phyloP scores from a whole-genome alignment of 768 basidiomycete species.

The Rhizopogon sp. region DNA sequence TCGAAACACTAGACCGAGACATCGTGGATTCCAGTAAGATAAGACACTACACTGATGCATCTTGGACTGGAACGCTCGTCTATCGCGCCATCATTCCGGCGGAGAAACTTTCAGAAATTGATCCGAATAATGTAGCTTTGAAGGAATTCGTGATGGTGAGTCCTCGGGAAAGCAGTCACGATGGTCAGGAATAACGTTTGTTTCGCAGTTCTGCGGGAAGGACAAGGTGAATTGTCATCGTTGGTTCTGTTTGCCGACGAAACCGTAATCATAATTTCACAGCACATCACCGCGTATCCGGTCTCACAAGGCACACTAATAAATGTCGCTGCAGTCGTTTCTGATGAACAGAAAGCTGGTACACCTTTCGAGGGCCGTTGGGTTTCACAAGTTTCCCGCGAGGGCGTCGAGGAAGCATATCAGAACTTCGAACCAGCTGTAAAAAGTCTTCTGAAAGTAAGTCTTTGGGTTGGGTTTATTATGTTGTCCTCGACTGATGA shows the following conservation, averaged over 20 bases:
- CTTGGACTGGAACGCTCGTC: constrained; percentile 34
- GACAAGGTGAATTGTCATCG: background rate
- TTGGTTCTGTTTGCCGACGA: background rate
- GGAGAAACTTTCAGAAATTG: constrained; percentile 16
- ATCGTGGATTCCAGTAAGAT: background rate
- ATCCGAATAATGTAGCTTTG: constrained; percentile 13
- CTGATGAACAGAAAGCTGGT: constrained; percentile 23
- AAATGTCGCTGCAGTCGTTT: constrained; percentile 28
- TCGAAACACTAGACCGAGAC: background rate
- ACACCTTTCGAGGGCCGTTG: constrained; percentile 22
- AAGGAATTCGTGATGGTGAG: constrained; percentile 13
- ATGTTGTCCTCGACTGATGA: background rate
- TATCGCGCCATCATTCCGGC: constrained; percentile 33
- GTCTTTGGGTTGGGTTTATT: background rate
- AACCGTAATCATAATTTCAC: background rate
- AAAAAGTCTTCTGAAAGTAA: constrained; percentile 18
- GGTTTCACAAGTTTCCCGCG: constrained; percentile 16
- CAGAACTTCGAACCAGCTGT: constrained; percentile 31
- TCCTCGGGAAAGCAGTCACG: background rate
- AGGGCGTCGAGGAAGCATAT: constrained; percentile 23
- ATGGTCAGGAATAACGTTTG: constrained; percentile 3
- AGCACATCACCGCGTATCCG: constrained; percentile 37
- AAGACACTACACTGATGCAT: constrained; percentile 14
- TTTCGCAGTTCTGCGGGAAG: constrained; percentile 2
- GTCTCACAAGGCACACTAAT: constrained; percentile 28